These are phyloP conservation scores for Wallacemonas sp. DNA, from an alignment of 208 protist genomes.

Conservation along the genomic window DNA sequence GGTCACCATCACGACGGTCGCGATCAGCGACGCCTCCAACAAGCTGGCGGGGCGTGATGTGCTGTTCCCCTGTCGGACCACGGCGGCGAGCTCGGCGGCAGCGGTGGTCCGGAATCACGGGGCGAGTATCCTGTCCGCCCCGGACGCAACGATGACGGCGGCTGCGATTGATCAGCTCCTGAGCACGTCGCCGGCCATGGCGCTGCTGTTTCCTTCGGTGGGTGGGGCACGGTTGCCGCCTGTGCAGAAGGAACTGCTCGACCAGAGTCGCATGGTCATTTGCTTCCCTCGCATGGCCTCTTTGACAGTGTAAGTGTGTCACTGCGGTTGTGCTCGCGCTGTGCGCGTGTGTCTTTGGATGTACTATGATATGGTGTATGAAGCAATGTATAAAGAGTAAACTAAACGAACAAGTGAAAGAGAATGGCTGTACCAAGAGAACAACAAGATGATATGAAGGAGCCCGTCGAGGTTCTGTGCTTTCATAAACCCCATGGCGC, in stretches of 20 bases:
- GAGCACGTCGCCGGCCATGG: not conserved
- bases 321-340: too few relatives aligned
- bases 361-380: too few relatives aligned
- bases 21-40: slow-evolving; percentile 62
- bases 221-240: slow-evolving; percentile 16
- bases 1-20: slow-evolving; percentile 27
- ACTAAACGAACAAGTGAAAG: too few relatives aligned
- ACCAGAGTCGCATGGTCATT: slow-evolving; percentile 26
- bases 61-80: slow-evolving; percentile 59
- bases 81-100: not conserved
- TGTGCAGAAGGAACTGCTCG: slow-evolving; percentile 16
- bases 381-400: too few relatives aligned
- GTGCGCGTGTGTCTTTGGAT: too few relatives aligned
- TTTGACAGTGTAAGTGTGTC: not conserved
- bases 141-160: slow-evolving; percentile 6
- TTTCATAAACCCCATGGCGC: too few relatives aligned
- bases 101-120: not conserved
- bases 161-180: slow-evolving; percentile 16
- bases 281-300: slow-evolving; percentile 23
- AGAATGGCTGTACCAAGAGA: too few relatives aligned
- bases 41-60: slow-evolving; percentile 67
- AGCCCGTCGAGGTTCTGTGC: too few relatives aligned
- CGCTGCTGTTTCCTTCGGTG: slow-evolving; percentile 3
- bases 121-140: not conserved
- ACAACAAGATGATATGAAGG: too few relatives aligned